These are phyloP conservation scores for Articulospora tetracladia DNA, from an alignment of 495 filamentous ascomycete species.

Conservation along the genomic window DNA sequence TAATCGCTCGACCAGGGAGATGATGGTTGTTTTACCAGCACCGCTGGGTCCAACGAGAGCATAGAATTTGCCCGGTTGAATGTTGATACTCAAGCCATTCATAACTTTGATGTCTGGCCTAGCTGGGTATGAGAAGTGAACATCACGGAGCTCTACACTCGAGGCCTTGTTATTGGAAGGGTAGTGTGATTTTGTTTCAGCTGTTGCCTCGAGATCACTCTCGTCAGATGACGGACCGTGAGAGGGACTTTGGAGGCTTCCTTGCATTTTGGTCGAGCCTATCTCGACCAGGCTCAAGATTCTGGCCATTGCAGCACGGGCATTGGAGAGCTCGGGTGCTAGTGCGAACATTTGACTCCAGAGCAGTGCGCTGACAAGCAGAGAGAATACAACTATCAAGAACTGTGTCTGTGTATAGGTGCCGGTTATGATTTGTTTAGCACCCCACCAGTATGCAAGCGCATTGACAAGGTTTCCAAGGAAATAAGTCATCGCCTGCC, in stretches of 20 bases:
- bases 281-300: slow-evolving; percentile 41
- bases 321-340: slow-evolving; percentile 57
- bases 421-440: slow-evolving; percentile 49
- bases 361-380: slow-evolving; percentile 42
- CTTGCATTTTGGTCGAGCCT: slow-evolving; percentile 4
- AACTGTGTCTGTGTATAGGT: slow-evolving; percentile 55
- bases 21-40: slow-evolving; percentile 50
- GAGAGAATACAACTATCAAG: slow-evolving; percentile 59
- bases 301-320: slow-evolving; percentile 41
- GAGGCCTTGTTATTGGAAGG: not conserved
- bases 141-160: slow-evolving; percentile 23
- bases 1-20: slow-evolving; percentile 42
- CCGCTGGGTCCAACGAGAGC: slow-evolving; percentile 56
- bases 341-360: slow-evolving; percentile 59
- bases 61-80: slow-evolving; percentile 41
- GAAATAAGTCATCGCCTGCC: slow-evolving; percentile 52
- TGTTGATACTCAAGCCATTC: slow-evolving; percentile 30
- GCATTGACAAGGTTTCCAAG: slow-evolving; percentile 56
- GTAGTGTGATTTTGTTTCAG: not conserved
- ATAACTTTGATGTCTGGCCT: slow-evolving; percentile 41
- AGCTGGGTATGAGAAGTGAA: slow-evolving; percentile 45
- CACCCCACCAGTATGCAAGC: slow-evolving; percentile 67
- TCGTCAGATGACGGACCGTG: not conserved
- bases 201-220: not conserved
- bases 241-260: not conserved